These are phyloP conservation scores for Aristolochia californica DNA, from an alignment of 164 flowering plant genomes.

Conservation along the genomic window DNA sequence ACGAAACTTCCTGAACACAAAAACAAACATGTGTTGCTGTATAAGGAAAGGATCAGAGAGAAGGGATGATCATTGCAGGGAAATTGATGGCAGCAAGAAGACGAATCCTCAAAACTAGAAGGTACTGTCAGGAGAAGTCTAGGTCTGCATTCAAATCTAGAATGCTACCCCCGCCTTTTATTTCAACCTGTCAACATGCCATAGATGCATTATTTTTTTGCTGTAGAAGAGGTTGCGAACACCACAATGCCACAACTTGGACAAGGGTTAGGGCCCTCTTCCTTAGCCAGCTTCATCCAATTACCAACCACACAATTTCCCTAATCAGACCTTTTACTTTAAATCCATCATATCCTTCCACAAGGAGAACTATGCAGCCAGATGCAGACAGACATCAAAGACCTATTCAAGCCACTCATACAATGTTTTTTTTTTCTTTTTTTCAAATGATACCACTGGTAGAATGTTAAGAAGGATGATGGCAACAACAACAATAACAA, in stretches of 20 bases:
- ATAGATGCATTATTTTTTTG: constrained; percentile 9
- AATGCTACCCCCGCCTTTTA: constrained; percentile 49
- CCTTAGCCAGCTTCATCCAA: constrained; percentile 19
- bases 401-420: background rate
- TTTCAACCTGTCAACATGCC: constrained; percentile 24
- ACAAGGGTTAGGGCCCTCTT: constrained; percentile 51
- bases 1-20: no score
- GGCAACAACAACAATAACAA: background rate
- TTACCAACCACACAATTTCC: constrained; percentile 20
- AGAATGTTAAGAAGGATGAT: background rate
- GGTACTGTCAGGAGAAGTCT: constrained; percentile 40
- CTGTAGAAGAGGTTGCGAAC: constrained; percentile 52
- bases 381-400: background rate
- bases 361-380: background rate
- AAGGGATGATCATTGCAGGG: constrained; percentile 37
- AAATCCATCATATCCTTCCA: constrained; percentile 35
- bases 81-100: constrained; percentile 22
- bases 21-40: background rate
- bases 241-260: constrained; percentile 33
- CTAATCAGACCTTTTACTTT: constrained; percentile 53
- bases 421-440: no score
- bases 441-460: background rate
- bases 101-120: constrained; percentile 2
- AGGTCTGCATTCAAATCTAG: constrained; percentile 37
- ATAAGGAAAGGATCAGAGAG: constrained; percentile 35